phyloP scores from a whole-genome alignment of 2,329 filamentous ascomycete species.

The Penicillium sp. region DNA sequence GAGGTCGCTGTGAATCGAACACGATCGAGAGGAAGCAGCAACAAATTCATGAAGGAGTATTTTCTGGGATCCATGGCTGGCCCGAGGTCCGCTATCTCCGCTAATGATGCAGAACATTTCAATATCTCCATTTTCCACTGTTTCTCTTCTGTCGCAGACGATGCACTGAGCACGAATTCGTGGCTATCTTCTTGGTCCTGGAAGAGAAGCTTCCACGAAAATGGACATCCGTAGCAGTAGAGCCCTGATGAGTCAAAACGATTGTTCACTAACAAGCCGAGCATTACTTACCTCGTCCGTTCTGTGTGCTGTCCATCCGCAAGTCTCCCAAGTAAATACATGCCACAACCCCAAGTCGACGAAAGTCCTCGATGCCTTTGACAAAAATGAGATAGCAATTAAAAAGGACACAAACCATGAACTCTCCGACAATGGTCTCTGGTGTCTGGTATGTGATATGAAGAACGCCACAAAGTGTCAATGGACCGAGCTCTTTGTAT shows the following conservation, averaged over 20 bases:
- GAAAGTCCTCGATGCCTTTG: constrained; percentile 60
- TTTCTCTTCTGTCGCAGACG: constrained; percentile 72
- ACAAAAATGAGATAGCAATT: constrained; percentile 76
- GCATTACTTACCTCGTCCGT: constrained; percentile 33
- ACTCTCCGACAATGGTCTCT: constrained; percentile 68
- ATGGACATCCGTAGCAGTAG: constrained; percentile 80
- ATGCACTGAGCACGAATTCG: constrained; percentile 84
- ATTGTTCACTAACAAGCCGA: not conserved
- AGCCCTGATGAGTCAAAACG: constrained; percentile 58
- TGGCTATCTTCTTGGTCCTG: constrained; percentile 72
- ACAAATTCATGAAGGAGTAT: constrained; percentile 54
- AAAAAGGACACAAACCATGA: constrained; percentile 85
- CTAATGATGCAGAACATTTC: constrained; percentile 50
- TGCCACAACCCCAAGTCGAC: constrained; percentile 70
- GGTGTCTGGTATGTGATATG: constrained; percentile 78
- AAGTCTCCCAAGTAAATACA: constrained; percentile 61
- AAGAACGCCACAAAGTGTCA: constrained; percentile 77
- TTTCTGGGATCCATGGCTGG: constrained; percentile 26
- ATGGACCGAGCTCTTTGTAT: constrained; percentile 77
- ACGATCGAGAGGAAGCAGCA: constrained; percentile 71
- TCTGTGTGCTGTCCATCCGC: constrained; percentile 36
- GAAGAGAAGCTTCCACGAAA: constrained; percentile 91
- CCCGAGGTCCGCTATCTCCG: constrained; percentile 50
- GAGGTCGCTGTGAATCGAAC: constrained; percentile 70
- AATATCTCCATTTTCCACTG: constrained; percentile 73